Percentiles rank a stretch among this genome's conserved stretches.
Evolutionary conservation across 441 rosid genomes (phyloP).

Genomic region (Omphalea diandra): DNA sequence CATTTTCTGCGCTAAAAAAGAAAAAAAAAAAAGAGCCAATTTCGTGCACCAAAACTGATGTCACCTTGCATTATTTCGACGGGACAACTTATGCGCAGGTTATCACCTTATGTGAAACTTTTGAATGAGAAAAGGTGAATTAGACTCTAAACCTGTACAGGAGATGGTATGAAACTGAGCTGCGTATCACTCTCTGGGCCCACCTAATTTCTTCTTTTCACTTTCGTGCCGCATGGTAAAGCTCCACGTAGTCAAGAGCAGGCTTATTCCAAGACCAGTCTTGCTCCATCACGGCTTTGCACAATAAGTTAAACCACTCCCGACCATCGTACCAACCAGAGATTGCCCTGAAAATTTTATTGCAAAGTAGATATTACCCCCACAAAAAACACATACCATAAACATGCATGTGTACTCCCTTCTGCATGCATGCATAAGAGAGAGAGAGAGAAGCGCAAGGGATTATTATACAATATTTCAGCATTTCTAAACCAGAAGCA

Average conservation of each 20-base stretch:
- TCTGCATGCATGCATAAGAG: neutral
- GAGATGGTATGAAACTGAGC: constrained; percentile 17
- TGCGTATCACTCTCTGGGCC: neutral
- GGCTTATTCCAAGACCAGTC: constrained; percentile 99
- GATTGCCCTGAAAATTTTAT: constrained; percentile 62
- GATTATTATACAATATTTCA: neutral
- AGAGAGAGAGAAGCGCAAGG: neutral
- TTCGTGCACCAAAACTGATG: constrained; percentile 12
- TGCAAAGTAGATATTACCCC: neutral
- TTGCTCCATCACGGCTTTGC: constrained; percentile 95
- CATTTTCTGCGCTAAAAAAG: constrained; percentile 12
- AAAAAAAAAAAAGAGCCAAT: constrained; percentile 25
- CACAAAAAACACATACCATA: neutral
- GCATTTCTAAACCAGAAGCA: neutral
- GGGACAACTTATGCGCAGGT: constrained; percentile 8
- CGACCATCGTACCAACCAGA: constrained; percentile 74
- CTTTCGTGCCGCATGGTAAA: constrained; percentile 84
- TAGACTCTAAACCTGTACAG: constrained; percentile 37
- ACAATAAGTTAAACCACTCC: constrained; percentile 72
- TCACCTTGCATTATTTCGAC: constrained; percentile 18
- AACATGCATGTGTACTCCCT: neutral
- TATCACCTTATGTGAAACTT: constrained; percentile 14
- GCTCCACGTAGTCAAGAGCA: constrained; percentile 95
- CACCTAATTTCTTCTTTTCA: constrained; percentile 26
- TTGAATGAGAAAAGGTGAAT: neutral